These are phyloP conservation scores for Puccinia polysora DNA, from an alignment of 1,284 basidiomycete genomes.

Conservation along the genomic window DNA sequence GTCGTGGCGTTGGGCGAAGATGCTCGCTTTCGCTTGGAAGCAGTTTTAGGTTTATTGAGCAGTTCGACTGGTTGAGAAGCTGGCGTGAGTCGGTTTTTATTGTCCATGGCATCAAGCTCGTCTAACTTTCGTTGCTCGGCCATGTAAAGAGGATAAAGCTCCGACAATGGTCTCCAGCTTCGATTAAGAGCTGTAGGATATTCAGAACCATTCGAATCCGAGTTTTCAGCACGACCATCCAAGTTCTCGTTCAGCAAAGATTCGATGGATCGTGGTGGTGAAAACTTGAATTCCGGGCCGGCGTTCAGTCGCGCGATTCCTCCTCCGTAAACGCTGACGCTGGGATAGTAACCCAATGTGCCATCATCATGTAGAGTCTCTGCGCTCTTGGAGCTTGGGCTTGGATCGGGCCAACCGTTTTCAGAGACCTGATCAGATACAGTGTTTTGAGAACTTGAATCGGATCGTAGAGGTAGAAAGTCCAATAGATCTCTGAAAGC, in stretches of 20 bases:
- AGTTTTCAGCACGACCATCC: not conserved
- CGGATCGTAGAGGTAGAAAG: constrained; percentile 73
- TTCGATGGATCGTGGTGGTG: constrained; percentile 57
- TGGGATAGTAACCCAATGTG: constrained; percentile 88
- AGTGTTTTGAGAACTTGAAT: constrained; percentile 43
- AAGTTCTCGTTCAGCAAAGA: not conserved
- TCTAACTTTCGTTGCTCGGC: constrained; percentile 36
- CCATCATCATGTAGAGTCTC: constrained; percentile 89
- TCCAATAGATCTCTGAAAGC: constrained; percentile 88
- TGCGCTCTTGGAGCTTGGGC: constrained; percentile 49
- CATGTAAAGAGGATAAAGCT: constrained; percentile 37
- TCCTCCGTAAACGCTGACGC: constrained; percentile 86
- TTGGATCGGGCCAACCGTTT: constrained; percentile 3
- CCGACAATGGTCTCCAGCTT: constrained; percentile 31
- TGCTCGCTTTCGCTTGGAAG: constrained; percentile 18
- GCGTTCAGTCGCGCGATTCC: constrained; percentile 80
- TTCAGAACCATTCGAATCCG: not conserved
- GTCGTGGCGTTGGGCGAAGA: not conserved
- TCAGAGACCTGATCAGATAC: constrained; percentile 22
- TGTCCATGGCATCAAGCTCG: constrained; percentile 24
- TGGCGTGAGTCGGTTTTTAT: not conserved
- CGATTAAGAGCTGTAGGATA: not conserved
- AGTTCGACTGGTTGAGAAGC: constrained; percentile 3
- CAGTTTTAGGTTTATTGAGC: not conserved
- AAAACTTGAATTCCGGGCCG: constrained; percentile 75